Base-by-base conservation (phyloP, 2,329 filamentous ascomycete species). In the Neoscytalidium dimidiatum region DNA sequence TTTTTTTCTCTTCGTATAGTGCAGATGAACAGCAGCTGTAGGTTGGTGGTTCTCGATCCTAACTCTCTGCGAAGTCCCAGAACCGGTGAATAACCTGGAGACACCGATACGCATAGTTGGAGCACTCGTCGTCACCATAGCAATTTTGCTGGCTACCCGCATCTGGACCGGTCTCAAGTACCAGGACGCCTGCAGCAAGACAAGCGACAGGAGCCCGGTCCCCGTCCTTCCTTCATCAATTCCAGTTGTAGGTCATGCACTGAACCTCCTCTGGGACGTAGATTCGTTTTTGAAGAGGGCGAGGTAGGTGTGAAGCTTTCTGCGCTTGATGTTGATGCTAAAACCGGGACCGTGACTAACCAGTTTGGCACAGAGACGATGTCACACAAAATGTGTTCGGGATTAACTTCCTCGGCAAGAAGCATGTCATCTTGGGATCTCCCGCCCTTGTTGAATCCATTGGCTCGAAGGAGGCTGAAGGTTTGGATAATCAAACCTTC, bases 141-240 rank as follows among this genome's bases (percentile, higher is more conserved):
- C 44, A 70, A 71, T 57, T 71, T 72, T 65, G 67, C 69, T n/a
- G 38, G 73, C 17, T 67, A 72, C 35, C 64, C 69, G 53, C 66
- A 46, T 23, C 14, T 72, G 7, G 65, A 69, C n/a, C 63, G 65
- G 14, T 52, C 67, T 19, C 63, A 75, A 51, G 69, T 72, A 4
- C 64, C 70, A 49, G 68, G 71, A 33, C 72, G 71, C 62, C 71
- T 68, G 8, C 69, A 70, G 65, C 68, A 71, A 49, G 73, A 76
- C 65, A 66, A 72, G n/a, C n/a, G 73, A 43, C 70, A 73, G 31
- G 71, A 74, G 58, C 71, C 73, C 74, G 62, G 79, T 85, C 66
- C 82, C 82, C 72, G 73, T 80, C 64, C 68, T 83, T 23, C 85
- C 85, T 29, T 89, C 89, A 73, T 89, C 85, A 84, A 72, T 89